Conservation (phyloP, 257 asterid species). For the Cynanchum wilfordii region DNA sequence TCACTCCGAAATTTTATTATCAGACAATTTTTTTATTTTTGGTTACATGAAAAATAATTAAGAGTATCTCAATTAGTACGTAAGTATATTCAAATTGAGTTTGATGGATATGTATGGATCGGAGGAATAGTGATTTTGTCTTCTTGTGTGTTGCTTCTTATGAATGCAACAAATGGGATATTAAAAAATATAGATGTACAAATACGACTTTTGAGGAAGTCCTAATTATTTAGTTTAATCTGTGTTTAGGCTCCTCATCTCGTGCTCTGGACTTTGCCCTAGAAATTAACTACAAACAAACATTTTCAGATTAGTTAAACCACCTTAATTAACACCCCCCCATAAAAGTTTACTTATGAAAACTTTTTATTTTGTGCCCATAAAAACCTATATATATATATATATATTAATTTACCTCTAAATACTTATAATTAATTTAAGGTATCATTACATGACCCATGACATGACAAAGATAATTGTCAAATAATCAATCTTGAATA, state of each 20-base stretch:
- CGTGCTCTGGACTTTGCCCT: constrained; percentile 6
- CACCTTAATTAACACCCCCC: too few species aligned
- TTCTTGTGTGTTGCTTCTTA: background rate
- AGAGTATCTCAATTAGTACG: background rate
- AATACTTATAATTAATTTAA: too few species aligned
- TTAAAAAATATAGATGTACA: background rate
- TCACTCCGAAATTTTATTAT: too few species aligned
- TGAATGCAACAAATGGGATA: background rate
- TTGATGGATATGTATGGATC: background rate
- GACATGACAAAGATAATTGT: too few species aligned
- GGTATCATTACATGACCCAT: too few species aligned
- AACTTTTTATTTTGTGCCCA: too few species aligned
- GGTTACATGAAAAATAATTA: too few species aligned
- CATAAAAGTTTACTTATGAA: too few species aligned
- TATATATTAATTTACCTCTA: too few species aligned
- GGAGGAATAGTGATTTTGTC: background rate
- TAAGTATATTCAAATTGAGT: background rate
- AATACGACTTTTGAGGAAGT: constrained; percentile 10
- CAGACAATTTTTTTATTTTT: too few species aligned
- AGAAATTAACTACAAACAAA: background rate
- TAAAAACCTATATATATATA: too few species aligned
- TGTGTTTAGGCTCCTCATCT: background rate
- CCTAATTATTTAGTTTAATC: background rate
- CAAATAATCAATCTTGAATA: too few species aligned
- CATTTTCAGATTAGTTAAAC: background rate